Evolutionary conservation across 2,329 filamentous ascomycete genomes (phyloP).

Genomic region (Aspergillaceae sp.): DNA sequence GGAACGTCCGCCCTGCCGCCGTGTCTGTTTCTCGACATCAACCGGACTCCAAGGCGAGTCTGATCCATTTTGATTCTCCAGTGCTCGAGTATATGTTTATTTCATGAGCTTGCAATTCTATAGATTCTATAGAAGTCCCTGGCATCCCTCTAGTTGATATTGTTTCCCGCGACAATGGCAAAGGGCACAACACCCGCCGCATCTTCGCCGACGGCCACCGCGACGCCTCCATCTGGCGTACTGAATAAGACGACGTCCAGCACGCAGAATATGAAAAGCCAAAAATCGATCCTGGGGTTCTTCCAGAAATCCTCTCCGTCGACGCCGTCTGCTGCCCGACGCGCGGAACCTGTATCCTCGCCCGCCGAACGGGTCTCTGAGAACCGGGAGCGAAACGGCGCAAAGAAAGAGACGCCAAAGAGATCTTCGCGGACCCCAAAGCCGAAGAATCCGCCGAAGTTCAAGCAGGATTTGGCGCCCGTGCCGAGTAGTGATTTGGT

Average conservation of each 20-base stretch:
- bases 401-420: conserved; percentile 18
- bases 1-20: conserved; percentile 3
- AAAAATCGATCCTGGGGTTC: conserved; percentile 69
- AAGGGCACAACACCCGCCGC: conserved; percentile 24
- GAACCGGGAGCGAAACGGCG: conserved; percentile 16
- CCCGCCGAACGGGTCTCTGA: conserved; percentile 28
- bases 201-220: conserved; percentile 26
- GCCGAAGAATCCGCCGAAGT: conserved; percentile 31
- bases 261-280: conserved; percentile 48
- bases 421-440: conserved; percentile 38
- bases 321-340: conserved; percentile 26
- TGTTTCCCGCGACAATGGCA: conserved; percentile 21
- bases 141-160: no score
- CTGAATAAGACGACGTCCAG: conserved; percentile 35
- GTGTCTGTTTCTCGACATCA: conserved; percentile 5
- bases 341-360: conserved; percentile 29
- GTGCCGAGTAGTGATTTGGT: conserved; percentile 71
- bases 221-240: conserved; percentile 27
- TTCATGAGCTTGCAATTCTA: no score
- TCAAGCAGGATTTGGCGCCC: conserved; percentile 53
- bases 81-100: no score
- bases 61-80: background rate
- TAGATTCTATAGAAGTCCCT: no score
- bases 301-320: conserved; percentile 55
- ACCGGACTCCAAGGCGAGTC: background rate